phyloP scores from a whole-genome alignment of 768 basidiomycete species.

The Chalciporus sphaerocephalus region DNA sequence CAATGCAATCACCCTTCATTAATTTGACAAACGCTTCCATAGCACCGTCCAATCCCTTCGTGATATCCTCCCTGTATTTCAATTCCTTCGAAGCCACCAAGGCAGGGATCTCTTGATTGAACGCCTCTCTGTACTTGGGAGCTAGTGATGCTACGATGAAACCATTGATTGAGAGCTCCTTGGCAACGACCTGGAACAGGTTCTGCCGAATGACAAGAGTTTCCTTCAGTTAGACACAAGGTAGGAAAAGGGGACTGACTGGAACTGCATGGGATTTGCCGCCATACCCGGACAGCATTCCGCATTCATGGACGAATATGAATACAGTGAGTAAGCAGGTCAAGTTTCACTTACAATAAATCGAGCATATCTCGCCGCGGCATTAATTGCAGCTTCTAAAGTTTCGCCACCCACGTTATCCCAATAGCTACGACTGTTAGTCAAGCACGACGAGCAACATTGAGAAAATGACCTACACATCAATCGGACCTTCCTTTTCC shows the following conservation, averaged over 20 bases:
- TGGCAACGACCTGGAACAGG: slow-evolving; percentile 33
- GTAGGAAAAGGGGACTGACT: background rate
- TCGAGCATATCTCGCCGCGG: slow-evolving; percentile 39
- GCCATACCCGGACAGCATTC: slow-evolving; percentile 7
- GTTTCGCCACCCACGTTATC: slow-evolving; percentile 55
- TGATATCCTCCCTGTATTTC: slow-evolving; percentile 25
- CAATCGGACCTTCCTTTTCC: slow-evolving; percentile 48
- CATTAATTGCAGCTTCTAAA: slow-evolving; percentile 47
- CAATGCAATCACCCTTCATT: slow-evolving; percentile 7
- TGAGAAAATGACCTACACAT: slow-evolving; percentile 32
- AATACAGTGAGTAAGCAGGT: background rate
- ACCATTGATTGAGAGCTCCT: slow-evolving; percentile 34
- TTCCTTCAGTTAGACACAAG: no score
- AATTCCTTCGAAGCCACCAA: slow-evolving; percentile 41
- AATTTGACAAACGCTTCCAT: background rate
- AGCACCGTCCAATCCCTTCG: background rate
- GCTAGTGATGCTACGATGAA: slow-evolving; percentile 18
- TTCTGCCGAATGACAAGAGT: slow-evolving; percentile 34
- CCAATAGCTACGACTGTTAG: background rate
- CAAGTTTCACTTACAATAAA: slow-evolving; percentile 37
- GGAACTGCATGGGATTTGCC: background rate
- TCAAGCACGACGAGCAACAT: background rate
- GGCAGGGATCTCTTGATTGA: slow-evolving; percentile 37
- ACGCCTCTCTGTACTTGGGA: slow-evolving; percentile 35
- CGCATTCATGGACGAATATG: slow-evolving; percentile 27